Base-by-base conservation (phyloP, 1,284 basidiomycete species). In the Cryptococcus wingfieldii region DNA sequence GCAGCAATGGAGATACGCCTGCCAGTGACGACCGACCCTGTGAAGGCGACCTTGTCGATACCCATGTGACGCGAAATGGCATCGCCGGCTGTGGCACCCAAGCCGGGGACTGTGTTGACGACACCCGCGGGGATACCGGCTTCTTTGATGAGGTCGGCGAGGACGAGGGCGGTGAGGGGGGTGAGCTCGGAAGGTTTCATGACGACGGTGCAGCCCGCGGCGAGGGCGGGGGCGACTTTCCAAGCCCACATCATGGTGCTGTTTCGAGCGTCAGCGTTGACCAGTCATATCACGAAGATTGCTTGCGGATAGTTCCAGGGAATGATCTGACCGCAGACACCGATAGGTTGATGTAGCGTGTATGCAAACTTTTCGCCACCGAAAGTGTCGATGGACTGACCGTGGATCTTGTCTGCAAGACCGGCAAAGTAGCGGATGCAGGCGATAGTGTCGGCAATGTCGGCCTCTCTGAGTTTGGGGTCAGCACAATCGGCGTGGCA, bases 111-210 rank as follows among this genome's bases (percentile, higher is more conserved):
- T 66, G 88, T 76, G 79, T 89, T 89, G 74, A 90, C 79, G 54
- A 86, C 86, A 67, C 87, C 88, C 43, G 62, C 61, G 39, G 85
- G 85, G 76, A 87, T 80, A 55, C 86, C 86, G 43, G 83, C 85
- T 68, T 82, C 78, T 51, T 77, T 71, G 72, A 80, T 69, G 54
- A 81, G 69, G 55, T 77, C 74, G 64, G 72, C 68, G 67, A 78
- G 70, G 70, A 75, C 75, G 44, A 74, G 54, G 53, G 75, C 75
- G 69, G 88, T 87, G 47, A 96, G 82, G 18, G 92, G 91, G 2
- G 92, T 95, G 70, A 90, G 84, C 77, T 96, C 92, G 25, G 89
- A 90, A 7, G 92, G 87, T 80, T 96, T 94, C 66, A 94, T 77
- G 62, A 95, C 81, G 68, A 95, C 80, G 28, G 83, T 78, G 81